These are phyloP conservation scores for Inosperma sp. DNA, from an alignment of 768 basidiomycete genomes.

Conservation along the genomic window DNA sequence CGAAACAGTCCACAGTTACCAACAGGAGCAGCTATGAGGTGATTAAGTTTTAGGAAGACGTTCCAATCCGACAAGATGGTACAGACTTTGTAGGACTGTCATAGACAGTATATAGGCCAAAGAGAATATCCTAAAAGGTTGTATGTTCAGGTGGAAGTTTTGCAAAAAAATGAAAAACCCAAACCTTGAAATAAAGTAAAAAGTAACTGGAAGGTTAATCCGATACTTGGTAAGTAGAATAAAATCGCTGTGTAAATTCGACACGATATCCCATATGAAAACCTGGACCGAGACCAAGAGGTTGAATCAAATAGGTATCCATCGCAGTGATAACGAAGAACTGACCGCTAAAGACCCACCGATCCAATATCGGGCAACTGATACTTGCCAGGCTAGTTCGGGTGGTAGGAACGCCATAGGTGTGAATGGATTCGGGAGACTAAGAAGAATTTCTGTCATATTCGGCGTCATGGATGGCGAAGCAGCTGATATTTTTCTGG, in stretches of 20 bases:
- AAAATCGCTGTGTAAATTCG: constrained; percentile 12
- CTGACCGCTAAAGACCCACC: constrained; percentile 15
- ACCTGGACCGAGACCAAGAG: constrained; percentile 7
- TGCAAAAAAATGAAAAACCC: not conserved
- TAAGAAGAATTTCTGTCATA: too few relatives aligned
- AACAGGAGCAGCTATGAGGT: constrained; percentile 3
- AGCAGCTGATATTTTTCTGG: too few relatives aligned
- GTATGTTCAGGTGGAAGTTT: not conserved
- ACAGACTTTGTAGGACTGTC: constrained; percentile 9
- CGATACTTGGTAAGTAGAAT: constrained; percentile 6
- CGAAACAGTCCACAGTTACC: constrained; percentile 6
- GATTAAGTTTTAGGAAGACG: not conserved
- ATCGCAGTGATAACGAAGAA: not conserved
- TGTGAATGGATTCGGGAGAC: constrained; percentile 14
- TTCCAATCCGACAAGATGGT: not conserved
- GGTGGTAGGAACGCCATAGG: constrained; percentile 12
- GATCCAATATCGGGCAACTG: constrained; percentile 5
- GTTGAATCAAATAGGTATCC: not conserved
- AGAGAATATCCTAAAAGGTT: not conserved
- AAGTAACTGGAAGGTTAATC: constrained; percentile 8
- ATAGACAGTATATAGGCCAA: constrained; percentile 2
- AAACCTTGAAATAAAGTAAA: constrained; percentile 16
- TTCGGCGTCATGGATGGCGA: too few relatives aligned
- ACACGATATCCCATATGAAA: constrained; percentile 15
- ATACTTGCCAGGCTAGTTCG: constrained; percentile 5